Conservation (phyloP, 2,329 filamentous ascomycete genomes). For the Alternaria sp. region DNA sequence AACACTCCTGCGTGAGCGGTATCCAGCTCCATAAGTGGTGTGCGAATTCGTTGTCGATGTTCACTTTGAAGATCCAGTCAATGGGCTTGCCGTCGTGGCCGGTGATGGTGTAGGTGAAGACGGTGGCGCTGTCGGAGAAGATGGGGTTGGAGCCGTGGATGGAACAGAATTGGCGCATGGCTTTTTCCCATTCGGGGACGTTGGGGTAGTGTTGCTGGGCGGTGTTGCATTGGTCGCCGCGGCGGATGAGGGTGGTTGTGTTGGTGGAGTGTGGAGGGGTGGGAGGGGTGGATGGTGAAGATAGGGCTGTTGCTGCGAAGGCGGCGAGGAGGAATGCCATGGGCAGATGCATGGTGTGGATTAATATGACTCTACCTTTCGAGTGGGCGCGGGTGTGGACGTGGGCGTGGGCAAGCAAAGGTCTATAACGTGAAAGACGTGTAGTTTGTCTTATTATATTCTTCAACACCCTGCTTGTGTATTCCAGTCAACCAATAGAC, state of each 20-base stretch:
- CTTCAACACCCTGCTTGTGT: background rate
- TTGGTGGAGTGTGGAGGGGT: background rate
- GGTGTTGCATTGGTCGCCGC: background rate
- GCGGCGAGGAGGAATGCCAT: background rate
- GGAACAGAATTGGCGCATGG: background rate
- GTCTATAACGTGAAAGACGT: background rate
- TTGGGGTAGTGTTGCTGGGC: background rate
- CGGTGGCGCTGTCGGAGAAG: background rate
- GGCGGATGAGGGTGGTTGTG: background rate
- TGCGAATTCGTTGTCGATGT: background rate
- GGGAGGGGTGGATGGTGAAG: background rate
- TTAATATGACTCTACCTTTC: background rate
- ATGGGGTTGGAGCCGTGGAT: background rate
- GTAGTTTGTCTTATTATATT: background rate
- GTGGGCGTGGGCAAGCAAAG: background rate
- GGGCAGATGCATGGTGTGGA: background rate
- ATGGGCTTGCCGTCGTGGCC: constrained; percentile 3
- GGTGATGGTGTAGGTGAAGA: background rate
- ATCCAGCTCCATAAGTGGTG: background rate
- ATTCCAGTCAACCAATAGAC: background rate
- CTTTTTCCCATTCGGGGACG: background rate
- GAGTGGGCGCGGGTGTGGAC: background rate
- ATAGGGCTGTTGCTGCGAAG: background rate
- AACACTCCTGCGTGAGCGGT: background rate
- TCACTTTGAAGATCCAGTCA: constrained; percentile 4